Base-by-base conservation (phyloP, 805 yeast species). In the Candida pini region DNA sequence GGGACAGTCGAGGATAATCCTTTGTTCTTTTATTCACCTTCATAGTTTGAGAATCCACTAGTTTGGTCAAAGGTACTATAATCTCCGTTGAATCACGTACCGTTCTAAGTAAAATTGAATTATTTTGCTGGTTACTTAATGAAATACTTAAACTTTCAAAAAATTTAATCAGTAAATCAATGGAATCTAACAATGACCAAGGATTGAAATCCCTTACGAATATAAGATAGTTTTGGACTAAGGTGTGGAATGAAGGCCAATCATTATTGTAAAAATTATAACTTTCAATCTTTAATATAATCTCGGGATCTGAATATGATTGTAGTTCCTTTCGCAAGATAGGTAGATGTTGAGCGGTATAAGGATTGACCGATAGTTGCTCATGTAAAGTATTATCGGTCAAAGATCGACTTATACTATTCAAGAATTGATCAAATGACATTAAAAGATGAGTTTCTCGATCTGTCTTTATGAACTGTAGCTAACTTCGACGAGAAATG, bases 151-250 rank as follows among this genome's bases (percentile, higher is more conserved):
- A 45, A 39, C 69, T 69, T 34, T 68, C 71, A 31, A 69, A 54
- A 40, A 60, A 74, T 12, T 54, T 51, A 6, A 76, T 63, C 41
- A 72, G 62, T 28, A 76, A 54, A 50, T 78, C 84, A 40, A 75
- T 75, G 1, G 80, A 73, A 24, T 66, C 67, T 4, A 75, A 47
- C 2, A 63, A 37, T 1, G 82, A 76, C 72, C 73, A 66, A 0
- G 83, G 78, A 43, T 77, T 69, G 30, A 78, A 42, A 45, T 74
- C 76, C 35, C 72, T 58, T 18, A 69, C 56, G 21, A 68, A 59
- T 21, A 53, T 47, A 9, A 78, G 47, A 44, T 71, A 78, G 14
- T 66, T 58, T 1, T 52, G 47, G 0, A 74, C 51, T 9, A 71
- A 46, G 8, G 58, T 59, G 31, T 68, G 71, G 44, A 77, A 72